Evolutionary conservation across 192 early-diverging fungal genomes (phyloP), one percentile per base, ranked within the genome.

Genomic region (Mortierella claussenii): DNA sequence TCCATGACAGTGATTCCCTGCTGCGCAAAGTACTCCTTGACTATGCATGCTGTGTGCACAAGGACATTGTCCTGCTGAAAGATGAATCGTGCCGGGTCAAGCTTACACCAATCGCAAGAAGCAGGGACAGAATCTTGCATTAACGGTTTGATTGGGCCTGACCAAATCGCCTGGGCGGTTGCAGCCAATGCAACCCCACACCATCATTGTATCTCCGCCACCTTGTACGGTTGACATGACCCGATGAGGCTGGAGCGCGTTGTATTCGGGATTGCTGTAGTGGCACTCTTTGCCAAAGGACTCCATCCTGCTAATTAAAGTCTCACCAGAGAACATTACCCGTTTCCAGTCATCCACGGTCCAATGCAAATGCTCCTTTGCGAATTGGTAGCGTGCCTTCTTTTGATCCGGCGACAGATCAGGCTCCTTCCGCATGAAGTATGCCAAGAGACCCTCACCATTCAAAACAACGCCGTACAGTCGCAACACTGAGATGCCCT

Each of bases 341-440:
- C 23, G 27, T 21, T 54, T 67, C 65, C 75, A 78, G 33, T 78
- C 45, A 1, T 78, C 53, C 2, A 68, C 42, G 10, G 59, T 68
- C 53, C 73, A 78, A 2, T 55, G 1, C 0, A 32, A 21, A 24
- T 78, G 74, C 5, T 49, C 28, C 28, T 31, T 54, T 1, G 74
- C 65, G 26, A 78, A 78, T 20, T 27, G 9, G 30, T 42, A 36
- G 1, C 67, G 30, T n/a, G 13, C 31, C 0, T 24, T 2, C 11
- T 27, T 54, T 9, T 69, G 57, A 24, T 60, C 8, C 23, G 15
- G 12, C n/a, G 28, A 34, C 23, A 69, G 40, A 32, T 52, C 31
- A 0, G 56, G 56, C 32, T 69, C 53, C 30, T 55, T 27, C 11
- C 21, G 47, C 24, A 45, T 4, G 15, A 44, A 27, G 28, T 36